A percentile compares a stretch with the other conserved stretches of the same genome.
Evolutionary conservation across 257 asterid species (phyloP).

Genomic region (Capsicum pubescens): DNA sequence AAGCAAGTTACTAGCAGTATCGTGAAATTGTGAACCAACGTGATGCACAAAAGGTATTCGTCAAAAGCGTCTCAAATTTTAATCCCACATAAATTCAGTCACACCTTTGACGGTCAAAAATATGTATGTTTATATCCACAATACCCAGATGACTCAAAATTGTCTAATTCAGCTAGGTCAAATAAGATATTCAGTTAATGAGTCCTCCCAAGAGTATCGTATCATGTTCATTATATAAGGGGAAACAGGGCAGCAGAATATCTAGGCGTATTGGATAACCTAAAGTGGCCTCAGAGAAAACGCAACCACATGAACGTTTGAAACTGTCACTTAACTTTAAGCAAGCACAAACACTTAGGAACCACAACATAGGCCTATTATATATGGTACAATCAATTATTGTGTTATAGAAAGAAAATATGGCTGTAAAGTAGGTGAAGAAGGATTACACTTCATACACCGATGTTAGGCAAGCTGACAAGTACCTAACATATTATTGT

Average conservation of each 20-base stretch:
- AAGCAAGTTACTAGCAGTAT: neutral
- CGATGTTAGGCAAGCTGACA: conserved; percentile 13
- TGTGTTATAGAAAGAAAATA: conserved; percentile 17
- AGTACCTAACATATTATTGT: conserved; percentile 1
- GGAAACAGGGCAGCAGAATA: conserved; percentile 12
- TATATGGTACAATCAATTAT: neutral
- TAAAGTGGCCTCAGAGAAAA: neutral
- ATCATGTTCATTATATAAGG: neutral
- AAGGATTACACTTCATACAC: neutral
- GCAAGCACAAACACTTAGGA: neutral
- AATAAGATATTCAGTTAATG: neutral
- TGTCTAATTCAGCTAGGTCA: neutral
- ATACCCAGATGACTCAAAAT: neutral
- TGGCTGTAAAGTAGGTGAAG: neutral
- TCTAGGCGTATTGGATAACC: neutral
- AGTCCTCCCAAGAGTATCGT: conserved; percentile 8
- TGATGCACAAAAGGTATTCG: neutral
- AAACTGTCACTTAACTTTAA: neutral
- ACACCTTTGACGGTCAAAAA: neutral
- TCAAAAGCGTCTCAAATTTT: conserved; percentile 2
- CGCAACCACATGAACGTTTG: neutral
- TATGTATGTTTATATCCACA: neutral
- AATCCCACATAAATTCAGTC: neutral
- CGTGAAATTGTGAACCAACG: neutral
- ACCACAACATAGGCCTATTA: neutral